Percentiles rank a stretch among this genome's conserved stretches.
Conservation (phyloP, 176 grass and related monocot species). For the Poa pratensis region DNA sequence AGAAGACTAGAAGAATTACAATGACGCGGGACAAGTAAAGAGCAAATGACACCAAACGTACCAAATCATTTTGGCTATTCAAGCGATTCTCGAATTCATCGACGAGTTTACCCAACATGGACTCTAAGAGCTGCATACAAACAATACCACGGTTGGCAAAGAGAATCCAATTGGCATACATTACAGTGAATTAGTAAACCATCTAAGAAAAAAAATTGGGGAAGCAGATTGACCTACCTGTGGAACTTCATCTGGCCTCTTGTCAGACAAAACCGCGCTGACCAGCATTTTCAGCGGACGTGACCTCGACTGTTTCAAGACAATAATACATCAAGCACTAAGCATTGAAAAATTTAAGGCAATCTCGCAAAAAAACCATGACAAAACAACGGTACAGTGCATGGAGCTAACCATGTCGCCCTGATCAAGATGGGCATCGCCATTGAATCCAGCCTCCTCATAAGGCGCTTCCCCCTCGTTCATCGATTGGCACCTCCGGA, state of each 20-base stretch:
- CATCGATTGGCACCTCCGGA: constrained; percentile 77
- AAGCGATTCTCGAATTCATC: constrained; percentile 87
- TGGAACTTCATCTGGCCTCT: constrained; percentile 98
- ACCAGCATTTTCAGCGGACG: constrained; percentile 86
- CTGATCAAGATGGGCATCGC: constrained; percentile 58
- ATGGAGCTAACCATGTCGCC: constrained; percentile 69
- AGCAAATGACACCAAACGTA: constrained; percentile 48
- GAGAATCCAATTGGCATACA: constrained; percentile 4
- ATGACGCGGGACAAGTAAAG: constrained; percentile 13
- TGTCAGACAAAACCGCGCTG: constrained; percentile 78
- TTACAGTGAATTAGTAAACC: constrained; percentile 26
- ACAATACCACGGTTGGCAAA: constrained; percentile 11
- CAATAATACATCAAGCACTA: constrained; percentile 25
- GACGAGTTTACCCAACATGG: constrained; percentile 81
- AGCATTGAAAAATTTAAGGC: constrained; percentile 35
- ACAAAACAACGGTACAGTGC: constrained; percentile 10
- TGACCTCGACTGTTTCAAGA: constrained; percentile 63
- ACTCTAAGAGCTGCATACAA: constrained; percentile 83
- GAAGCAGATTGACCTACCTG: constrained; percentile 56
- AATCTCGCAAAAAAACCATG: constrained; percentile 37
- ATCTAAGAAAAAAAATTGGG: constrained; percentile 16
- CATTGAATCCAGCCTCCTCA: constrained; percentile 58
- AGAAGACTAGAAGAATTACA: constrained; percentile 15
- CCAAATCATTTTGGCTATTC: constrained; percentile 73
- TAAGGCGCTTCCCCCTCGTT: constrained; percentile 60